Evolutionary conservation across 129 eudicot genomes (phyloP).

Genomic region (Flaveria linearis): DNA sequence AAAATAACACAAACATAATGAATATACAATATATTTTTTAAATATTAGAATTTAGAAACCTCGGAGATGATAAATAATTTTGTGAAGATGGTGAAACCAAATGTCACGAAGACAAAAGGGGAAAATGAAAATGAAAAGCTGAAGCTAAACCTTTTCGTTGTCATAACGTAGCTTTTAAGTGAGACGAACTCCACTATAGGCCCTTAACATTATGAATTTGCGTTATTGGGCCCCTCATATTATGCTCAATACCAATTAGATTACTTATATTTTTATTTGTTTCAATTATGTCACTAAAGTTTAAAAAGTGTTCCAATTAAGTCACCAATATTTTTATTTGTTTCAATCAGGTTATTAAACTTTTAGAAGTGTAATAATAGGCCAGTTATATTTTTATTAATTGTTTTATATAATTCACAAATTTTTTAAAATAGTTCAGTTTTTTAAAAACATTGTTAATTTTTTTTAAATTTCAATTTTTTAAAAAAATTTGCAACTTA

Average conservation of each 20-base stretch:
- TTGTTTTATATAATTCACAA: too few relatives aligned
- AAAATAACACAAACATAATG: background rate
- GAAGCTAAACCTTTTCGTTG: conserved; percentile 36
- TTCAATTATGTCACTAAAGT: too few relatives aligned
- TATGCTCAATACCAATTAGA: background rate
- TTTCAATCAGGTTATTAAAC: too few relatives aligned
- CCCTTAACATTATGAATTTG: conserved; percentile 37
- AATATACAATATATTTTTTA: background rate
- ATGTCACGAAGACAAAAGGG: conserved; percentile 1
- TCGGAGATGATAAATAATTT: background rate
- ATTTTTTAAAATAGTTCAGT: too few relatives aligned
- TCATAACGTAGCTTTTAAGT: conserved; percentile 58
- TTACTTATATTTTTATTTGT: too few relatives aligned
- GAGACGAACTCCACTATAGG: conserved; percentile 39
- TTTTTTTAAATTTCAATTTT: too few relatives aligned
- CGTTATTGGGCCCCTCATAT: conserved; percentile 20
- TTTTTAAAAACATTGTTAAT: too few relatives aligned
- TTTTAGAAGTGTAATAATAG: too few relatives aligned
- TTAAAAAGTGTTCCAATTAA: too few relatives aligned
- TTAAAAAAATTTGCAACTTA: too few relatives aligned
- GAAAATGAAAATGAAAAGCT: conserved; percentile 11
- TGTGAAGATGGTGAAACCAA: conserved; percentile 27
- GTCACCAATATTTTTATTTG: too few relatives aligned
- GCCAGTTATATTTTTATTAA: too few relatives aligned
- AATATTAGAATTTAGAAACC: background rate